phyloP scores from a whole-genome alignment of 73 alveolate genomes.

The Paramecium primaurelia region DNA sequence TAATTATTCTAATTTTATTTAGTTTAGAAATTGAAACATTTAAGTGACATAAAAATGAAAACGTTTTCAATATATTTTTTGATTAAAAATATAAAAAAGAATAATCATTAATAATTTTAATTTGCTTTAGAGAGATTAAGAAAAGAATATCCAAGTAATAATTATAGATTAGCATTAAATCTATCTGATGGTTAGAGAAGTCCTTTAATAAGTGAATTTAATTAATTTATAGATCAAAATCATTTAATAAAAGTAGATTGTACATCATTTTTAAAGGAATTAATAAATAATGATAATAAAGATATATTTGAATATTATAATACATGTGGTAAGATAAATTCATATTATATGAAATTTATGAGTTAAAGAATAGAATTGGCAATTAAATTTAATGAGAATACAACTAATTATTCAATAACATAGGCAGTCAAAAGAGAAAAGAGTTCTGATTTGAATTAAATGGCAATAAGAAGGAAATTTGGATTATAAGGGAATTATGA shows the following conservation, averaged over 20 bases:
- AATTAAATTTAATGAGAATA: neutral
- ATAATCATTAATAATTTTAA: neutral
- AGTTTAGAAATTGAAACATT: neutral
- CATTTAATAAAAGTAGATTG: neutral
- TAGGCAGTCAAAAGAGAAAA: neutral
- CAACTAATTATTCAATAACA: neutral
- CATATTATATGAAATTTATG: neutral
- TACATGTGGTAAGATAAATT: neutral
- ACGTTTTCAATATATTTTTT: neutral
- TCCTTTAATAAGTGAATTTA: neutral
- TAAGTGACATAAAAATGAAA: neutral
- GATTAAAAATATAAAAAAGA: neutral
- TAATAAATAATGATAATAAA: neutral
- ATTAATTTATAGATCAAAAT: neutral
- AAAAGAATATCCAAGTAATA: neutral
- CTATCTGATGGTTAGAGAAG: neutral
- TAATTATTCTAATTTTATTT: neutral
- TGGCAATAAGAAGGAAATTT: neutral
- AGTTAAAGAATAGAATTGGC: neutral
- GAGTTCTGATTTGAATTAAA: neutral
- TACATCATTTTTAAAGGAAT: neutral
- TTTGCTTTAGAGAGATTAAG: neutral
- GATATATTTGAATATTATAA: neutral
- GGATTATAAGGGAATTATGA: neutral
- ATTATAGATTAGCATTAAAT: neutral